Conservation (phyloP, 805 yeast species). For the Candida tibetensis region DNA sequence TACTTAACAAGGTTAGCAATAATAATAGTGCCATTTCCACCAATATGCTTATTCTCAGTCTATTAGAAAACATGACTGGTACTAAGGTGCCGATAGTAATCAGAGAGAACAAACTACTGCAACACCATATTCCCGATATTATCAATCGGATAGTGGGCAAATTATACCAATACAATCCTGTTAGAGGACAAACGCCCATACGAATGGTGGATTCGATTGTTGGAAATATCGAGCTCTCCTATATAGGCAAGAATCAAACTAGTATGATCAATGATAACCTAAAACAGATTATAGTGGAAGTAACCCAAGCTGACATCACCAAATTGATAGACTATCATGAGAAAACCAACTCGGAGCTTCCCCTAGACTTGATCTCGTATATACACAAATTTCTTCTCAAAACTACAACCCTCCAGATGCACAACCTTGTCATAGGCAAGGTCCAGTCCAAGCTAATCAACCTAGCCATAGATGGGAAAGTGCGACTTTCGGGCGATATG, state of each 20-base stretch:
- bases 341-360: not conserved
- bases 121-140: conserved; percentile 5
- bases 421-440: conserved; percentile 18
- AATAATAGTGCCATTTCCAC: not conserved
- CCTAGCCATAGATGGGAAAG: conserved; percentile 22
- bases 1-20: conserved; percentile 5
- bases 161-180: not conserved
- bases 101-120: conserved; percentile 9
- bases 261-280: conserved; percentile 15
- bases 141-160: conserved; percentile 7
- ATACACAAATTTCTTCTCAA: conserved; percentile 19
- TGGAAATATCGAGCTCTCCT: conserved; percentile 12
- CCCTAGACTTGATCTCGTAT: conserved; percentile 10
- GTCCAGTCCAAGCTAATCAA: conserved; percentile 18
- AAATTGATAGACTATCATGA: conserved; percentile 2
- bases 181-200: not conserved
- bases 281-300: conserved; percentile 19
- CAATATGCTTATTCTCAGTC: conserved; percentile 4
- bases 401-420: conserved; percentile 20
- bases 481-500: conserved; percentile 15
- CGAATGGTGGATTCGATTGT: conserved; percentile 1
- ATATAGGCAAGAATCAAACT: conserved; percentile 4
- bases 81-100: conserved; percentile 8
- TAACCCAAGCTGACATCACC: conserved; percentile 20
- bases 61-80: conserved; percentile 10